Evolutionary conservation across 345 rosid species (phyloP).

Genomic region (Firmiana major): DNA sequence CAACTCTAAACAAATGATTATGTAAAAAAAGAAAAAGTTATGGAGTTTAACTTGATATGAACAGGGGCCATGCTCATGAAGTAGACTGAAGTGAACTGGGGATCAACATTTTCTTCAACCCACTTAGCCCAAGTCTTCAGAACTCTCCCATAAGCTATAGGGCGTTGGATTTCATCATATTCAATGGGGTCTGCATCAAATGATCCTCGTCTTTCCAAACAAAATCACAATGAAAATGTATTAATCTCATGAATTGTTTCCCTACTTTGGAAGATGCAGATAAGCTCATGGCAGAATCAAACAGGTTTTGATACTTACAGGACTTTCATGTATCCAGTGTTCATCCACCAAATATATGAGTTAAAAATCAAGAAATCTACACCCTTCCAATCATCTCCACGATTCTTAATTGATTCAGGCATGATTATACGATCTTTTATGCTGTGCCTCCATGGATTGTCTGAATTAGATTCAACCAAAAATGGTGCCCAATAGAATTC

Average conservation of each 20-base stretch:
- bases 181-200: conserved; percentile 47
- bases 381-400: conserved; percentile 51
- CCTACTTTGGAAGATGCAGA: neutral
- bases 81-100: conserved; percentile 45
- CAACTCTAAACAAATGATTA: conserved; percentile 2
- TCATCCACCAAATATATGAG: conserved; percentile 64
- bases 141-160: conserved; percentile 46
- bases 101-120: conserved; percentile 60
- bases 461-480: conserved; percentile 58
- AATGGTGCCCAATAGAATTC: conserved; percentile 72
- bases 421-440: conserved; percentile 34
- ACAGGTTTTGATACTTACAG: conserved; percentile 30
- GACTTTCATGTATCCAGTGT: conserved; percentile 37
- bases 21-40: conserved; percentile 14
- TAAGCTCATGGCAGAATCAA: neutral
- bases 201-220: conserved; percentile 44
- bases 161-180: conserved; percentile 45
- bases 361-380: conserved; percentile 53
- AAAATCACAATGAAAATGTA: conserved; percentile 4
- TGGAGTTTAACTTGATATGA: conserved; percentile 43
- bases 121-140: conserved; percentile 64
- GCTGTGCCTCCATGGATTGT: conserved; percentile 45
- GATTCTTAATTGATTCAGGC: conserved; percentile 55
- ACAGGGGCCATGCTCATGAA: conserved; percentile 29
- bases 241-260: neutral